Percentiles rank a stretch among this genome's conserved stretches.
phyloP scores from a whole-genome alignment of 1,284 basidiomycete species.

The Tremellales sp. region DNA sequence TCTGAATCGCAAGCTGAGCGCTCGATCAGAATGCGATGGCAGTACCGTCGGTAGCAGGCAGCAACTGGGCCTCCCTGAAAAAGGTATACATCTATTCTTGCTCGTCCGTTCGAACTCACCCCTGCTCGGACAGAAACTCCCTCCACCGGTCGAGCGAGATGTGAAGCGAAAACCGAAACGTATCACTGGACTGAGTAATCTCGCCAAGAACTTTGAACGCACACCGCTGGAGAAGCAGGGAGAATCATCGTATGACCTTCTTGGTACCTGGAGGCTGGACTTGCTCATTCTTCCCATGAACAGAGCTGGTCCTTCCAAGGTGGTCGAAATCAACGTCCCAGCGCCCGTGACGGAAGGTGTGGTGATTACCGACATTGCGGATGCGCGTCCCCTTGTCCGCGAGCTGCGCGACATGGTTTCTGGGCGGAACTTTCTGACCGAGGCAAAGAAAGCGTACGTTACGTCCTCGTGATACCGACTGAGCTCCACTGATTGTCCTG shows the following conservation, averaged over 20 bases:
- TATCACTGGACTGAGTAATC: background rate
- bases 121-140: too few relatives aligned
- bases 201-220: slow-evolving; percentile 4
- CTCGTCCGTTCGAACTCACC: too few relatives aligned
- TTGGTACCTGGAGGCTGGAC: too few relatives aligned
- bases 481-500: background rate
- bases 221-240: slow-evolving; percentile 8
- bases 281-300: slow-evolving; percentile 2
- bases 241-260: slow-evolving; percentile 5
- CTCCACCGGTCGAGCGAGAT: too few relatives aligned
- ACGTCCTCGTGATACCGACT: background rate
- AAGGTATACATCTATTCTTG: too few relatives aligned
- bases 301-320: slow-evolving; percentile 7
- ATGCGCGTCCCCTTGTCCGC: slow-evolving; percentile 26
- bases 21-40: too few relatives aligned
- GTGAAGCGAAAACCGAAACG: slow-evolving; percentile 1
- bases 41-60: too few relatives aligned
- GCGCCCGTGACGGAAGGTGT: slow-evolving; percentile 25
- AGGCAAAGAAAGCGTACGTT: slow-evolving; percentile 40
- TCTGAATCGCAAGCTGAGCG: too few relatives aligned
- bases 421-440: slow-evolving; percentile 32
- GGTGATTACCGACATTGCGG: slow-evolving; percentile 27
- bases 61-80: slow-evolving; percentile 41
- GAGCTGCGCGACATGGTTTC: slow-evolving; percentile 44
- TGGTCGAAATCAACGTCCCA: slow-evolving; percentile 8